A percentile compares a stretch with the other conserved stretches of the same genome.
Conservation (phyloP, 345 rosid genomes). For the Bretschneidera sinensis region DNA sequence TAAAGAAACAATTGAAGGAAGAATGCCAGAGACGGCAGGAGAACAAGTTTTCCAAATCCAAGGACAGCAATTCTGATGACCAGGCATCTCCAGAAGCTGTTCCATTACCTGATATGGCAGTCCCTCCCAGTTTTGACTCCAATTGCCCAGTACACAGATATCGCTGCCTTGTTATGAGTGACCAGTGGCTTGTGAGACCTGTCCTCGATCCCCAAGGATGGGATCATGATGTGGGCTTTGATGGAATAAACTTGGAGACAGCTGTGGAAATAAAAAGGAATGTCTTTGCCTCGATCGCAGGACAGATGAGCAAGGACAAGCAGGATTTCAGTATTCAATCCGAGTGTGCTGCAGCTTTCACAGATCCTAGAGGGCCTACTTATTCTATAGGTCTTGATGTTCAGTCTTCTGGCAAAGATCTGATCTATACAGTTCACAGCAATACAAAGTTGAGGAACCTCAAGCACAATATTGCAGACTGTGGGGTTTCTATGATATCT, state of each 20-base stretch:
- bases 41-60: constrained; percentile 32
- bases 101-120: constrained; percentile 69
- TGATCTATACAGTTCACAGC: constrained; percentile 55
- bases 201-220: constrained; percentile 92
- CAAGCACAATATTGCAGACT: constrained; percentile 54
- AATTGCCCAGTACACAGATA: constrained; percentile 65
- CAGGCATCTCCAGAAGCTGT: constrained; percentile 46
- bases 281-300: constrained; percentile 48
- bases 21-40: constrained; percentile 44
- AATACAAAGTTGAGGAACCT: constrained; percentile 55
- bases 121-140: constrained; percentile 77
- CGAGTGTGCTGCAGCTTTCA: constrained; percentile 59
- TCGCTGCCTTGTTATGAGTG: constrained; percentile 47
- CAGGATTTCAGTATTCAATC: constrained; percentile 68
- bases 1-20: constrained; percentile 84
- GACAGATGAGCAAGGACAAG: constrained; percentile 83
- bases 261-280: constrained; percentile 46
- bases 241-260: constrained; percentile 79
- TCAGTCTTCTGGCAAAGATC: constrained; percentile 70
- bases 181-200: constrained; percentile 68
- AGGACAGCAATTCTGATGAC: constrained; percentile 25
- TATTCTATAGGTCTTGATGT: constrained; percentile 65
- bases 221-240: constrained; percentile 95
- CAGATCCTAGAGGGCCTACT: constrained; percentile 43
- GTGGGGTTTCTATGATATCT: constrained; percentile 61